Conservation (phyloP, 2,329 filamentous ascomycete genomes). For the Fusarium xyrophilum region DNA sequence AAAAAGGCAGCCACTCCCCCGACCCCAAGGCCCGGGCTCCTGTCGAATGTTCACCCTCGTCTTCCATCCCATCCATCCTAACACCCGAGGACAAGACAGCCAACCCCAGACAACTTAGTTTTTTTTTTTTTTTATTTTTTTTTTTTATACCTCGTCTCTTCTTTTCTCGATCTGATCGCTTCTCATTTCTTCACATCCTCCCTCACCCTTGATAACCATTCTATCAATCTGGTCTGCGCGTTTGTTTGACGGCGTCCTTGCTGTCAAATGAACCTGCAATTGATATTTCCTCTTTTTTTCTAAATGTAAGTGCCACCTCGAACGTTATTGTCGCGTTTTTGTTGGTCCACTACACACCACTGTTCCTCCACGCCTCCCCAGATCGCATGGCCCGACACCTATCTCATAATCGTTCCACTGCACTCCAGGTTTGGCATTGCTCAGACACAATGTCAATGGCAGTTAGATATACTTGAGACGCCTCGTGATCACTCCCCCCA, state of each 20-base stretch:
- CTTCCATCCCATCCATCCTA: conserved; percentile 31
- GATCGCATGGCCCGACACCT: conserved; percentile 40
- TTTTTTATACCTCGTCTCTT: neutral
- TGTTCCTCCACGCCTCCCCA: conserved; percentile 29
- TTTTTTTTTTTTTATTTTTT: no score
- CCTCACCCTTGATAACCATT: conserved; percentile 30
- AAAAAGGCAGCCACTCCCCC: conserved; percentile 43
- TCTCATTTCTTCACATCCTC: conserved; percentile 32
- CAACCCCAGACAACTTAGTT: conserved; percentile 41
- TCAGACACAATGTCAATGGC: conserved; percentile 29
- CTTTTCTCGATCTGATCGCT: conserved; percentile 27
- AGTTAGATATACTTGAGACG: conserved; percentile 8
- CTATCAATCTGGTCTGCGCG: conserved; percentile 65
- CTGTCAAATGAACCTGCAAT: conserved; percentile 99
- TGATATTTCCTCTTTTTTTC: conserved; percentile 63
- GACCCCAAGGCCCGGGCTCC: conserved; percentile 32
- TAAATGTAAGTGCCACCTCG: conserved; percentile 61
- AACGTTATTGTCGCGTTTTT: neutral
- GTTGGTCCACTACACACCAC: conserved; percentile 37
- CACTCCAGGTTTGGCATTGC: conserved; percentile 27
- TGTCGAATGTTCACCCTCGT: conserved; percentile 36
- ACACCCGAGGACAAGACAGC: conserved; percentile 29
- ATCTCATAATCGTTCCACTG: conserved; percentile 42
- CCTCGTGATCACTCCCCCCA: neutral
- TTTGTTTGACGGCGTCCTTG: conserved; percentile 83